Percentiles rank a stretch among this genome's conserved stretches.
These are phyloP conservation scores for Aspergillus uvarum DNA, from an alignment of 2,329 filamentous ascomycete genomes.

Conservation along the genomic window DNA sequence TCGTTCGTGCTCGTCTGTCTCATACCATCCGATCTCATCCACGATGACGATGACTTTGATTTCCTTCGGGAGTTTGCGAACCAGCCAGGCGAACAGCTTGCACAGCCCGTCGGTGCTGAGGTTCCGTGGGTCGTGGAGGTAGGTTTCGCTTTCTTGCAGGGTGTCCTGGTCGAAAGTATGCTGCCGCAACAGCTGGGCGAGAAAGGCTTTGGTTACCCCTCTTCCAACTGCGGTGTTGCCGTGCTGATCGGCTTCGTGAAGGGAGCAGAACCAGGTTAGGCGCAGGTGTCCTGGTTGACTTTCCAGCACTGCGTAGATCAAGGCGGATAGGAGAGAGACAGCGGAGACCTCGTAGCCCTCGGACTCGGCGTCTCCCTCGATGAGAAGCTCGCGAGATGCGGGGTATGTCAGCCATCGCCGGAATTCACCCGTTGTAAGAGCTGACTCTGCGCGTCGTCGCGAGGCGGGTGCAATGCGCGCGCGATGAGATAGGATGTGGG, in stretches of 20 bases:
- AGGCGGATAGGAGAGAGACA: neutral
- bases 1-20: neutral
- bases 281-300: neutral
- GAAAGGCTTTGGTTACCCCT: neutral
- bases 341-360: neutral
- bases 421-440: neutral
- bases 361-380: neutral
- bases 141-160: neutral
- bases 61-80: neutral
- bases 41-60: neutral
- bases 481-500: neutral
- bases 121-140: neutral
- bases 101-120: neutral
- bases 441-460: neutral
- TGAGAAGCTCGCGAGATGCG: neutral
- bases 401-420: neutral
- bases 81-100: neutral
- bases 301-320: neutral
- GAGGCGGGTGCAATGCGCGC: neutral
- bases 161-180: neutral
- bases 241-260: neutral
- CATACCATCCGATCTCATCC: neutral
- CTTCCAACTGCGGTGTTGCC: neutral
- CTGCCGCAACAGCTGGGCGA: neutral
- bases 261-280: neutral